These are phyloP conservation scores for Daldinia loculata DNA, from an alignment of 495 filamentous ascomycete species.

Conservation along the genomic window DNA sequence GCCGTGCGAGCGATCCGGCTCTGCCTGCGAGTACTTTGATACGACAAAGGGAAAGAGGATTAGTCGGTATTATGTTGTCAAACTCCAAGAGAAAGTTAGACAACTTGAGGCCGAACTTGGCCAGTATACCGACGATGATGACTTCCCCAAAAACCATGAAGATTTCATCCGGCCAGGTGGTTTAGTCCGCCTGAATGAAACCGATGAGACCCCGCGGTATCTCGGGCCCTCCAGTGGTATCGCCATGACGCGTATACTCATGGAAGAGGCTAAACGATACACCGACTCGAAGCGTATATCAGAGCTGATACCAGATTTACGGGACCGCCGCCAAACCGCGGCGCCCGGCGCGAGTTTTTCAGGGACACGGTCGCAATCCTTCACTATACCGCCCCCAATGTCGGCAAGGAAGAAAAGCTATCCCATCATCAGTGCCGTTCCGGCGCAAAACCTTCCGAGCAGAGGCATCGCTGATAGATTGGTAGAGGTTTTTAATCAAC, in stretches of 20 bases:
- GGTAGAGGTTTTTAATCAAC: conserved; percentile 80
- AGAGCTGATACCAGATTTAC: conserved; percentile 80
- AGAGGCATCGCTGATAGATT: conserved; percentile 73
- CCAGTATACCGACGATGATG: conserved; percentile 68
- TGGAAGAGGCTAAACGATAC: conserved; percentile 91
- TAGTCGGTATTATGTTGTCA: conserved; percentile 85
- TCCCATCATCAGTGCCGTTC: conserved; percentile 77
- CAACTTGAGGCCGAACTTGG: conserved; percentile 77
- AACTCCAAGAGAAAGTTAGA: conserved; percentile 82
- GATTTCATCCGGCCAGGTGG: conserved; percentile 83
- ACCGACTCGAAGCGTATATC: conserved; percentile 85
- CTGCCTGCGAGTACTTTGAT: conserved; percentile 92
- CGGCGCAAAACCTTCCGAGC: conserved; percentile 73
- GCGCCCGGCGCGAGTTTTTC: conserved; percentile 24
- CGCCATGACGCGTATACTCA: conserved; percentile 89
- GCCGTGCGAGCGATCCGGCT: conserved; percentile 91
- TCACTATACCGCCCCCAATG: conserved; percentile 50
- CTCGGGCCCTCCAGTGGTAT: conserved; percentile 93
- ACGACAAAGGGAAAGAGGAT: conserved; percentile 79
- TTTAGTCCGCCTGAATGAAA: conserved; percentile 79
- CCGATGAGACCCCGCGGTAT: conserved; percentile 83
- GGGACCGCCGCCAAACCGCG: conserved; percentile 39
- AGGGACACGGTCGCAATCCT: conserved; percentile 47
- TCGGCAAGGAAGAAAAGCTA: conserved; percentile 64
- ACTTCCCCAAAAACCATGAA: conserved; percentile 73